phyloP scores from a whole-genome alignment of 2,329 filamentous ascomycete species.

The Neonectria ditissima region DNA sequence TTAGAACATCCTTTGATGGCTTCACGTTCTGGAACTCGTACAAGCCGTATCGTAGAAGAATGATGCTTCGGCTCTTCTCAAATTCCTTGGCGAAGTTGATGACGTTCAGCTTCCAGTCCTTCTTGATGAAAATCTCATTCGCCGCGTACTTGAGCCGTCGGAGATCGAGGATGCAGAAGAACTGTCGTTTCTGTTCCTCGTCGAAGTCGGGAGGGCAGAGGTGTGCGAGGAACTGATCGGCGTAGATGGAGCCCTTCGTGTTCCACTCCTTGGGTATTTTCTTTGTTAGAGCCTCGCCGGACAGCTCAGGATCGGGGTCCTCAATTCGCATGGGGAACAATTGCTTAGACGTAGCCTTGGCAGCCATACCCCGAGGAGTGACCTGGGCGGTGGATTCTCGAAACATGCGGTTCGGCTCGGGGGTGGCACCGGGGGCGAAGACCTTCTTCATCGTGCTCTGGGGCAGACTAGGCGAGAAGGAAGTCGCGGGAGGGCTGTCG shows the following conservation, averaged over 20 bases:
- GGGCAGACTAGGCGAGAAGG: conserved; percentile 61
- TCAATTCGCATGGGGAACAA: conserved; percentile 70
- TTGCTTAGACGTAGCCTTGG: conserved; percentile 62
- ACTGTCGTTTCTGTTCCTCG: conserved; percentile 70
- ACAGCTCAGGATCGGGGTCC: conserved; percentile 67
- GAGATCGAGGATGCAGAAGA: conserved; percentile 72
- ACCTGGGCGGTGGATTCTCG: conserved; percentile 61
- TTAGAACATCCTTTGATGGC: conserved; percentile 67
- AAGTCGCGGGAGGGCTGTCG: conserved; percentile 47
- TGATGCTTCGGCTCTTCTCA: conserved; percentile 71
- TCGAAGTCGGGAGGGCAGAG: conserved; percentile 69
- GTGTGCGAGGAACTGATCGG: conserved; percentile 69
- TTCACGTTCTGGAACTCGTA: conserved; percentile 74
- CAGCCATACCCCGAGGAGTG: conserved; percentile 62
- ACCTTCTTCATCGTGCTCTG: conserved; percentile 60
- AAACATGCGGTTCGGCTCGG: conserved; percentile 56
- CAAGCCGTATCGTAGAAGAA: conserved; percentile 70
- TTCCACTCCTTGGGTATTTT: conserved; percentile 66
- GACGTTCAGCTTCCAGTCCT: conserved; percentile 73
- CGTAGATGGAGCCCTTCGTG: conserved; percentile 67
- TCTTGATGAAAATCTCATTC: conserved; percentile 69
- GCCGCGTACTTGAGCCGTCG: conserved; percentile 71
- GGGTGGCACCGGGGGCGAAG: conserved; percentile 60
- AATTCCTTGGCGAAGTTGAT: conserved; percentile 73
- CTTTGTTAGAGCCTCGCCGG: conserved; percentile 65